These are phyloP conservation scores for Thelonectria olida DNA, from an alignment of 2,329 filamentous ascomycete genomes.

Conservation along the genomic window DNA sequence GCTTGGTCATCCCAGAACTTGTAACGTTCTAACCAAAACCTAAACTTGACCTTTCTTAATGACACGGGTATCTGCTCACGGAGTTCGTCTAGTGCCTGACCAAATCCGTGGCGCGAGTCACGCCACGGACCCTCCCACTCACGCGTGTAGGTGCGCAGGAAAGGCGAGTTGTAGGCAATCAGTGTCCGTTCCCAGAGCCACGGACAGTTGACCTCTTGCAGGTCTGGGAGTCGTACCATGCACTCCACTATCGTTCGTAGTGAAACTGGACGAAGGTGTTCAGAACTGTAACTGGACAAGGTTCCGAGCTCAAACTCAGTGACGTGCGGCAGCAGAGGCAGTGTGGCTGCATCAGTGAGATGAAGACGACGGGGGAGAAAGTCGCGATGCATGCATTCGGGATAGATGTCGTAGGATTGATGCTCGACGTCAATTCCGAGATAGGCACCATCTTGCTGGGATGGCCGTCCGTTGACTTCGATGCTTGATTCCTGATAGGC, in stretches of 20 bases:
- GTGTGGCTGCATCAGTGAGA: background rate
- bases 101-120: slow-evolving; percentile 13
- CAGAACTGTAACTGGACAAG: background rate
- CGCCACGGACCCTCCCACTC: slow-evolving; percentile 15
- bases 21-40: background rate
- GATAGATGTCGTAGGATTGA: background rate
- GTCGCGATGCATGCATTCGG: slow-evolving; percentile 1
- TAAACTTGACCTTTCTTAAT: background rate
- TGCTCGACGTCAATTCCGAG: background rate
- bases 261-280: background rate
- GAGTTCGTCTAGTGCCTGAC: slow-evolving; percentile 5
- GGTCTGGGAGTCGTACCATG: background rate
- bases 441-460: background rate
- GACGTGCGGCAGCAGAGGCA: background rate
- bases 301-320: background rate
- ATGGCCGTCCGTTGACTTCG: background rate
- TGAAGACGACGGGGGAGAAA: background rate
- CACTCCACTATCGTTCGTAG: background rate
- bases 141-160: background rate
- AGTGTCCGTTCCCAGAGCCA: background rate
- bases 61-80: background rate
- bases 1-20: background rate
- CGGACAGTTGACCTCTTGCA: slow-evolving; percentile 3
- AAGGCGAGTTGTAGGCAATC: background rate
- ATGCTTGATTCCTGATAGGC: background rate